Evolutionary conservation across 2,329 filamentous ascomycete genomes (phyloP), one percentile per base, ranked within the genome.

Genomic region (Harringtonia aguacate): DNA sequence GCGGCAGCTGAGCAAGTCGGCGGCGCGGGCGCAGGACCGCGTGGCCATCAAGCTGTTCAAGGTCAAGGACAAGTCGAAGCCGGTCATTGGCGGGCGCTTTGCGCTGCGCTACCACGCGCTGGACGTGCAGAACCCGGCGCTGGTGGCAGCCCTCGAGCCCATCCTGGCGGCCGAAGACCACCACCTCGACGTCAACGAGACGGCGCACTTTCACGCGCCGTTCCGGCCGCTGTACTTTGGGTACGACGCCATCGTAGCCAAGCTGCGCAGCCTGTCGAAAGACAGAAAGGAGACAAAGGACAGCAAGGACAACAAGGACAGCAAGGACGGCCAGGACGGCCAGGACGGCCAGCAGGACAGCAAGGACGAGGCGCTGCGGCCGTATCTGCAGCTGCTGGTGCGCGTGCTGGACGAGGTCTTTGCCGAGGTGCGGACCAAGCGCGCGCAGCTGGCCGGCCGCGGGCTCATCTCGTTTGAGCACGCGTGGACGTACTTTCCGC

Each of bases 41-140:
- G 60, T 64, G 14, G 65, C 68, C 46, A 65, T 72, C 57, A 66
- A 62, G 47, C 55, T 69, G 18, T 70, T 60, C 64, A 70, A 68
- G 58, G 51, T 65, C 57, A 68, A 67, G 50, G 66, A 71, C 50
- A 46, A 46, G 22, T 52, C 53, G 10, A 68, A 69, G 56, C 58
- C 61, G 4, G 56, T 61, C 44, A 57, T 70, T 31, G 57, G 50
- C 0, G 65, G 65, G 21, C 54, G 55, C n/a, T 61, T 56, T 29
- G 55, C 59, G 12, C 55, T 70, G 43, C 65, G 63, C 39, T 62
- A 62, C 46, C 59, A 67, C 53, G 53, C 51, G 49, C 56, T 72
- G 34, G 58, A 64, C 42, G 48, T 71, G 8, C 67, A 70, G 51
- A 71, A 67, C 49, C 60, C 58, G 1, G 43, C 58, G 5, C 56